Percentiles rank a stretch among this genome's conserved stretches.
Evolutionary conservation across 1,284 basidiomycete genomes (phyloP).

Genomic region (Trichosporon asahii): DNA sequence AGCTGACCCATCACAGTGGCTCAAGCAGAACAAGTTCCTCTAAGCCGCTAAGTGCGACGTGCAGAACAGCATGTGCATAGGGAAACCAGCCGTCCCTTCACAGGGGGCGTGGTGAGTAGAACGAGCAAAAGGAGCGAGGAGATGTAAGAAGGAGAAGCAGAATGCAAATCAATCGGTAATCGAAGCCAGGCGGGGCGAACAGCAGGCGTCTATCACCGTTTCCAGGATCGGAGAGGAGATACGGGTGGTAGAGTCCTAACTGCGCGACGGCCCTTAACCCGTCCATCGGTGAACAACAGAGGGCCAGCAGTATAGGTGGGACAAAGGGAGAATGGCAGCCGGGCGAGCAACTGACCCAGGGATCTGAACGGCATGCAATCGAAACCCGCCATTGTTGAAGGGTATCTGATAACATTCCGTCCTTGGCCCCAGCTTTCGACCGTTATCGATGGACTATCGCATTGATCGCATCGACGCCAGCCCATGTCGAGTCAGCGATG

Average conservation of each 20-base stretch:
- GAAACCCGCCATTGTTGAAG: too few relatives aligned
- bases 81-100: not conserved
- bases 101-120: not conserved
- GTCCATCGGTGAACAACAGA: too few relatives aligned
- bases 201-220: not conserved
- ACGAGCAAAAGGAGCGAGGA: not conserved
- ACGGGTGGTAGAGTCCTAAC: too few relatives aligned
- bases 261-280: too few relatives aligned
- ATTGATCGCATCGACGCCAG: not conserved
- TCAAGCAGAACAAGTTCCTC: constrained; percentile 55
- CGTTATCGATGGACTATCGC: not conserved
- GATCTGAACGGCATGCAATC: too few relatives aligned
- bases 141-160: not conserved
- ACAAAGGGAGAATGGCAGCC: not conserved
- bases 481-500: not conserved
- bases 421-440: too few relatives aligned
- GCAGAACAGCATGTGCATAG: not conserved
- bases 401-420: not conserved
- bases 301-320: too few relatives aligned
- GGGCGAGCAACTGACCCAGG: not conserved
- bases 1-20: constrained; percentile 55
- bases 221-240: not conserved
- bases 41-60: constrained; percentile 17
- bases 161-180: constrained; percentile 4
- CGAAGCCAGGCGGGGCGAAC: not conserved